phyloP scores from a whole-genome alignment of 2,329 filamentous ascomycete genomes.

The Calycina marina region DNA sequence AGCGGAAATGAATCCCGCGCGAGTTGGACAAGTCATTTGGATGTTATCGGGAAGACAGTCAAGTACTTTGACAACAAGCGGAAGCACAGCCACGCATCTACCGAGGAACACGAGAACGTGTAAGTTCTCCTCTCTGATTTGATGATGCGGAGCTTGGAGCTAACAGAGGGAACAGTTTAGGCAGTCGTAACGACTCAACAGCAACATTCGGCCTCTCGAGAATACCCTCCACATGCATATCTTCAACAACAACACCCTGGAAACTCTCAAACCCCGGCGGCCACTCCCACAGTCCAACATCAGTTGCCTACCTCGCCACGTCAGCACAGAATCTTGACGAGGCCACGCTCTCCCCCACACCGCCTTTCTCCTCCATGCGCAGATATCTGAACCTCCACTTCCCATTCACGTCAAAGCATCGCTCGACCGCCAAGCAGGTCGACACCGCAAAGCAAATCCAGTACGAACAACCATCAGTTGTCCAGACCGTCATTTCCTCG shows the following conservation, averaged over 20 bases:
- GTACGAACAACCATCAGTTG: not conserved
- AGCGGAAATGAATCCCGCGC: not conserved
- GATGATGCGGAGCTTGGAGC: too few species aligned
- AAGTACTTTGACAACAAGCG: conserved; percentile 13
- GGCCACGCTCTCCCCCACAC: not conserved
- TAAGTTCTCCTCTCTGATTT: conserved; percentile 1
- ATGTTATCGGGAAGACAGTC: conserved; percentile 14
- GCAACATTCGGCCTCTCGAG: not conserved
- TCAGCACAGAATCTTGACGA: not conserved
- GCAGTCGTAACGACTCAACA: not conserved
- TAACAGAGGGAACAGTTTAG: not conserved
- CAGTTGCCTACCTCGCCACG: not conserved
- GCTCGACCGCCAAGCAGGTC: conserved; percentile 1
- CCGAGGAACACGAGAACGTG: not conserved
- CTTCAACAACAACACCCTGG: not conserved
- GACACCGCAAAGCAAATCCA: not conserved
- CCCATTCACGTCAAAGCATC: conserved; percentile 3
- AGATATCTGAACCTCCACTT: conserved; percentile 13
- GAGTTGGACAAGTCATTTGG: conserved; percentile 8
- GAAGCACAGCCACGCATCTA: conserved; percentile 3
- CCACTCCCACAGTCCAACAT: not conserved
- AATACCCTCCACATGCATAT: not conserved
- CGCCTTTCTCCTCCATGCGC: conserved; percentile 10
- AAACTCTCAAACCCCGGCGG: not conserved
- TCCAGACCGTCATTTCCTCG: not conserved